Conservation (phyloP, 2,329 filamentous ascomycete species). For the Furcasterigmium sp. region DNA sequence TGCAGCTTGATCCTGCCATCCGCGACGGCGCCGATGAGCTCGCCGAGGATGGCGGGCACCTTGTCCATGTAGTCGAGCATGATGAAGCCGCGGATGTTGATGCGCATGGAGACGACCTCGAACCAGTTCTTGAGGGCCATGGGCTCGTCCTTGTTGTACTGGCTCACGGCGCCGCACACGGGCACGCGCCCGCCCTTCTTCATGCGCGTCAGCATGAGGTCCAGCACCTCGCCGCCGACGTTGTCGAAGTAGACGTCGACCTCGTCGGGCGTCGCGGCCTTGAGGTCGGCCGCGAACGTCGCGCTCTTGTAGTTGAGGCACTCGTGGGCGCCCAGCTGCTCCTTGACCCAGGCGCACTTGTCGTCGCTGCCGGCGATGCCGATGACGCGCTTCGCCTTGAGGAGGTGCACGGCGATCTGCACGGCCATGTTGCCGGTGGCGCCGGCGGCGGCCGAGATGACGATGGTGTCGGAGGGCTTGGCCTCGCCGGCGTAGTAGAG, state of each 20-base stretch:
- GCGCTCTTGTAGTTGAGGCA: slow-evolving; percentile 65
- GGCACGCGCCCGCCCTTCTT: slow-evolving; percentile 59
- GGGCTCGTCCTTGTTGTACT: slow-evolving; percentile 58
- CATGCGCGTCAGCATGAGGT: slow-evolving; percentile 59
- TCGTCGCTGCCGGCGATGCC: slow-evolving; percentile 62
- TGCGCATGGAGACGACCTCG: slow-evolving; percentile 47
- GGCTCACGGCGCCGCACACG: slow-evolving; percentile 66
- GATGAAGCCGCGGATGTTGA: slow-evolving; percentile 66
- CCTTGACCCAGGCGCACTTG: slow-evolving; percentile 61
- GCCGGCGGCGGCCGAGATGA: slow-evolving; percentile 72
- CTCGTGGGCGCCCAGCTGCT: slow-evolving; percentile 61
- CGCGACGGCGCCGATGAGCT: slow-evolving; percentile 61
- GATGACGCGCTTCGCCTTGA: slow-evolving; percentile 57
- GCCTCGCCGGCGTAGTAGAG: slow-evolving; percentile 64
- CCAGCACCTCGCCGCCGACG: slow-evolving; percentile 66
- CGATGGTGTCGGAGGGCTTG: slow-evolving; percentile 66
- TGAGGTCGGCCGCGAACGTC: slow-evolving; percentile 56
- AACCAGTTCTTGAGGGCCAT: slow-evolving; percentile 32
- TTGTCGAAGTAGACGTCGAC: slow-evolving; percentile 74
- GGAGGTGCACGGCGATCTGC: slow-evolving; percentile 65
- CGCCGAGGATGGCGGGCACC: slow-evolving; percentile 49
- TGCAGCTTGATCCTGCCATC: slow-evolving; percentile 64
- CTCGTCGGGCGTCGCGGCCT: slow-evolving; percentile 49
- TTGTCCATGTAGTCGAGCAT: slow-evolving; percentile 61
- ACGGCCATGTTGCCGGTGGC: slow-evolving; percentile 73